Evolutionary conservation across 2,329 filamentous ascomycete genomes (phyloP).

Genomic region (Colletotrichum sp.): DNA sequence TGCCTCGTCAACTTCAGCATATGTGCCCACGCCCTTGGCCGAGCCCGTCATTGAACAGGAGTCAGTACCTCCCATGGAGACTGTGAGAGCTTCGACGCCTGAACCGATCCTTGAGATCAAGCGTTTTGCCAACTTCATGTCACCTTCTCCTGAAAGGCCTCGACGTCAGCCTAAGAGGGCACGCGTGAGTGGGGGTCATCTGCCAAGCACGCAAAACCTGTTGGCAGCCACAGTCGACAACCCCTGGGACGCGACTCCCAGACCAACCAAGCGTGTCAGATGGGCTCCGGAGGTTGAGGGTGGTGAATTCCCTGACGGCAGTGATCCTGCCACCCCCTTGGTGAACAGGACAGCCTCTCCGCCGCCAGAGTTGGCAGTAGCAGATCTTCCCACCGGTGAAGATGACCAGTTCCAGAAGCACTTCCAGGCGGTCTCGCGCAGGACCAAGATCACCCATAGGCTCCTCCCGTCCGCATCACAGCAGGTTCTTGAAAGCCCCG

Average conservation of each 20-base stretch:
- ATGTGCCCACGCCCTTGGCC: not conserved
- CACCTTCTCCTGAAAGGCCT: slow-evolving; percentile 48
- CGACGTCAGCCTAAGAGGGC: slow-evolving; percentile 22
- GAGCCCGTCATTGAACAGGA: slow-evolving; percentile 21
- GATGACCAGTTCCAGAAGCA: slow-evolving; percentile 50
- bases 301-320: slow-evolving; percentile 24
- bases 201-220: slow-evolving; percentile 38
- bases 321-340: not conserved
- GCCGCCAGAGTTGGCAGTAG: slow-evolving; percentile 42
- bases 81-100: slow-evolving; percentile 41
- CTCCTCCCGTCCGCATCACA: slow-evolving; percentile 50
- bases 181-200: slow-evolving; percentile 26
- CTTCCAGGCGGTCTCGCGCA: slow-evolving; percentile 49
- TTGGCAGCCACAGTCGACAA: slow-evolving; percentile 38
- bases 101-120: slow-evolving; percentile 55
- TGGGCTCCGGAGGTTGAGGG: slow-evolving; percentile 36
- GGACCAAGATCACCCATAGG: slow-evolving; percentile 31
- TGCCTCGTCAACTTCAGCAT: not conserved
- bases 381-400: slow-evolving; percentile 36
- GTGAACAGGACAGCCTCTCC: slow-evolving; percentile 37
- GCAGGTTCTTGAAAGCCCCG: slow-evolving; percentile 41
- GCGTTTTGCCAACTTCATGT: slow-evolving; percentile 58
- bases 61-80: slow-evolving; percentile 26
- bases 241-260: slow-evolving; percentile 30
- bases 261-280: slow-evolving; percentile 36